Conservation (phyloP, 352 stramenopile species). For the Globisporangium barbulae region DNA sequence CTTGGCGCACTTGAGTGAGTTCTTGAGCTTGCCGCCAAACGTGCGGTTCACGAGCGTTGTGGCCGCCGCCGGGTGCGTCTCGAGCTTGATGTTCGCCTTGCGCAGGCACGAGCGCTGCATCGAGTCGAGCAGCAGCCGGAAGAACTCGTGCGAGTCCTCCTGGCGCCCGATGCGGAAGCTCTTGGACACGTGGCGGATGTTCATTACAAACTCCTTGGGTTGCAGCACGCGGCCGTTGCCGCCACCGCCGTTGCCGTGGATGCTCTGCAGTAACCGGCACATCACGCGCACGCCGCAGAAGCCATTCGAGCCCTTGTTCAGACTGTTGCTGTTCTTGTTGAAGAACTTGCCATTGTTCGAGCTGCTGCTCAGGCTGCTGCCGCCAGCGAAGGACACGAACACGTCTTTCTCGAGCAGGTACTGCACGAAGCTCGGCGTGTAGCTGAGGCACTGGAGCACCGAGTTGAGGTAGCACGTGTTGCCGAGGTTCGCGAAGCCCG, state of each 20-base stretch:
- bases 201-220: slow-evolving; percentile 81
- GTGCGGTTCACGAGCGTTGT: slow-evolving; percentile 84
- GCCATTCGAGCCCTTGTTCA: slow-evolving; percentile 11
- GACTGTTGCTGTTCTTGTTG: slow-evolving; percentile 24
- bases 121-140: slow-evolving; percentile 81
- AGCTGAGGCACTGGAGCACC: slow-evolving; percentile 87
- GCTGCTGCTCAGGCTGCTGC: slow-evolving; percentile 10
- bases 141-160: slow-evolving; percentile 92
- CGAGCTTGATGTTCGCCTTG: slow-evolving; percentile 67
- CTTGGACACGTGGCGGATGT: slow-evolving; percentile 82
- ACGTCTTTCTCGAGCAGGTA: slow-evolving; percentile 83
- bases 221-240: slow-evolving; percentile 49
- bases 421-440: slow-evolving; percentile 79
- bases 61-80: slow-evolving; percentile 44
- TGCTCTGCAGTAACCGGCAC: slow-evolving; percentile 57
- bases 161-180: slow-evolving; percentile 86
- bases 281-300: slow-evolving; percentile 68
- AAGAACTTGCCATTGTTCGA: slow-evolving; percentile 13
- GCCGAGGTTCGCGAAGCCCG: slow-evolving; percentile 87
- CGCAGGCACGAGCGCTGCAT: slow-evolving; percentile 81
- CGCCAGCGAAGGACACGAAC: slow-evolving; percentile 26
- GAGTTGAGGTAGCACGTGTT: slow-evolving; percentile 97
- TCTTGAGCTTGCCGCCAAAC: slow-evolving; percentile 84
- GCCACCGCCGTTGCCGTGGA: slow-evolving; percentile 32
- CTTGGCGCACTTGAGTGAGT: slow-evolving; percentile 81